Base-by-base conservation (phyloP, 2,329 filamentous ascomycete species). In the Piedraia hortae region DNA sequence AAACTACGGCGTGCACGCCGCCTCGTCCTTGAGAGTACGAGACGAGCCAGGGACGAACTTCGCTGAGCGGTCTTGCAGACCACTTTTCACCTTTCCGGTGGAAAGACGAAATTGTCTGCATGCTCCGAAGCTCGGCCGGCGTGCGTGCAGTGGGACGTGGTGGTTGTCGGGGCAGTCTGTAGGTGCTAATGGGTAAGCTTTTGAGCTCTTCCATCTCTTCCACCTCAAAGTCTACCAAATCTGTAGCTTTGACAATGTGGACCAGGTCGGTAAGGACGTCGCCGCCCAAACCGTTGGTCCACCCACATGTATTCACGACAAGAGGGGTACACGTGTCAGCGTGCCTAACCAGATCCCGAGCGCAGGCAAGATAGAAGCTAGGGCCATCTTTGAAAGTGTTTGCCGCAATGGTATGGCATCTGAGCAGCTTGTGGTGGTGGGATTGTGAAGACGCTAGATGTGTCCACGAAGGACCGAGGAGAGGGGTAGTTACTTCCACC, bases 31-130 rank as follows among this genome's bases (percentile, higher is more conserved):
- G 56, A 1, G 43, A 42, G 33, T 73, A 80, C 3, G 43, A 46
- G 12, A 78, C 59, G 16, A 61, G 44, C 53, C 62, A 66, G 0
- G 72, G 72, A 0, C 52, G 41, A 5, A 56, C 33, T 0, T 49
- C 45, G 1, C 59, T 59, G 5, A 80, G 43, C 0, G 69, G 57
- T 0, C 45, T 48, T 0, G 51, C 27, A 22, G 55, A 46, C 59
- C 64, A 73, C 19, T 18, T 21, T 2, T 7, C 10, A 8, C 5
- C 21, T 14, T 6, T 9, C 3, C 30, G 28, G 37, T 82, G 74
- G 35, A 82, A 75, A 34, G 80, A 82, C 0, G 71, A 67, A 54
- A 77, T 66, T n/a, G 56, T 62, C 32, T 78, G 70, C 68, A 82
- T 77, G 4, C 58, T 56, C 22, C 70, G 51, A 3, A 74, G 43